Evolutionary conservation across 768 basidiomycete species (phyloP).

Genomic region (Leccinum subgranulosum): DNA sequence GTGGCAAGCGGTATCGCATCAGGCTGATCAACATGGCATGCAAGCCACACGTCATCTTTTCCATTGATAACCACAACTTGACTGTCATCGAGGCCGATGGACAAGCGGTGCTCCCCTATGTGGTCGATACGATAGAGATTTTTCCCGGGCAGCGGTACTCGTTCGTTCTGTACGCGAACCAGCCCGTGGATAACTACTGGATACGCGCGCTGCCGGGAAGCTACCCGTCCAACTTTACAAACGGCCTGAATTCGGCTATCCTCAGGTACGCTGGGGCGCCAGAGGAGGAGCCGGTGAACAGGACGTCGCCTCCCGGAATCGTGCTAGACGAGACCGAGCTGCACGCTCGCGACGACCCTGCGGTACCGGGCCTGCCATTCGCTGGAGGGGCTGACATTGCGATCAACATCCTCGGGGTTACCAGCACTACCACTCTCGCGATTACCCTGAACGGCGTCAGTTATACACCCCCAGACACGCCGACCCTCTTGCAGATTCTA

Average conservation of each 20-base stretch:
- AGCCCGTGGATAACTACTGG: constrained; percentile 39
- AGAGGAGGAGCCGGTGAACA: constrained; percentile 29
- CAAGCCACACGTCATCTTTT: constrained; percentile 40
- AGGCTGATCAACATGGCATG: constrained; percentile 45
- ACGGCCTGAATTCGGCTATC: constrained; percentile 41
- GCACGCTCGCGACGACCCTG: constrained; percentile 27
- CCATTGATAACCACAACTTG: constrained; percentile 43
- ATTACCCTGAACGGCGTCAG: constrained; percentile 34
- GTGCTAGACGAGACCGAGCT: constrained; percentile 38
- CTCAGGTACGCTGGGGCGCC: constrained; percentile 41
- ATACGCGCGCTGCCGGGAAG: constrained; percentile 33
- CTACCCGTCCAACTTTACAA: constrained; percentile 16
- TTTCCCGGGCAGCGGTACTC: constrained; percentile 53
- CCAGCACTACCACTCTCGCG: constrained; percentile 24
- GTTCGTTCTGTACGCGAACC: constrained; percentile 36
- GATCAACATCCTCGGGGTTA: constrained; percentile 33
- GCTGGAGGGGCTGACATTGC: constrained; percentile 41
- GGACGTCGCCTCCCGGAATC: neutral
- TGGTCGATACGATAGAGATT: constrained; percentile 41
- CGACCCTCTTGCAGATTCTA: constrained; percentile 45
- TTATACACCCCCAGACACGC: constrained; percentile 36
- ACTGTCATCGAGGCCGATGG: constrained; percentile 50
- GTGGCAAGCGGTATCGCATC: constrained; percentile 36
- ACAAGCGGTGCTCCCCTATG: constrained; percentile 34
- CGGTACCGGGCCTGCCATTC: constrained; percentile 32